Base-by-base conservation (phyloP, 495 filamentous ascomycete species). In the Aspergillus hancockii region DNA sequence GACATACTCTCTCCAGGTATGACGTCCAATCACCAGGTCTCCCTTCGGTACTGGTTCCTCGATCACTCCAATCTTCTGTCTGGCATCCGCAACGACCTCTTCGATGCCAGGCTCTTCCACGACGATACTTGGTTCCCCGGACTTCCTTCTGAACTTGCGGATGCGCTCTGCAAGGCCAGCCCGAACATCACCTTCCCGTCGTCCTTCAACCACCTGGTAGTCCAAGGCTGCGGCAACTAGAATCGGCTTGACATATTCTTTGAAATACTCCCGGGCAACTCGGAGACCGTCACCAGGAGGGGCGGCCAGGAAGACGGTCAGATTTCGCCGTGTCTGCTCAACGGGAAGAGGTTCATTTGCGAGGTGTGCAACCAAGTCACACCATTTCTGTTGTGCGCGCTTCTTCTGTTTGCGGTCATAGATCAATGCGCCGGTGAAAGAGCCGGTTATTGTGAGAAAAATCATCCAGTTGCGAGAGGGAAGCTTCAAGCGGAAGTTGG, bases 401-500 rank as follows among this genome's bases (percentile, higher is more conserved):
- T 85, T 88, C 75, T 93, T 97, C 73, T 97, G 88, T 36, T 88
- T 83, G 62, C 91, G 91, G 75, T 99, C 94, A 77, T 98, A 97
- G 63, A 91, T 80, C 49, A 97, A 72, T 12, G 89, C 87, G 8
- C 81, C 85, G 0, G 89, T 85, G 63, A 96, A 88, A 34, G 90
- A 85, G 30, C 86, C 86, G 14, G 88, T 88, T 61, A 98, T 72
- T 18, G 88, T 76, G 67, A 93, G 80, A 78, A 99, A 98, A 63
- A 99, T 97, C 75, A 90, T 84, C 94, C 94, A 99, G 69, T 98
- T 98, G 28, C 95, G 87, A 13, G 94, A 99, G 19, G 94, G 94
- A 10, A 99, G 85, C 77, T 88, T 92, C 65, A 88, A 80, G 16
- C 89, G 86, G 59, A 95, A 80, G 54, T 83, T 87, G 23, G 93